Conservation (phyloP, 352 stramenopile species). For the Globisporangium splendens region DNA sequence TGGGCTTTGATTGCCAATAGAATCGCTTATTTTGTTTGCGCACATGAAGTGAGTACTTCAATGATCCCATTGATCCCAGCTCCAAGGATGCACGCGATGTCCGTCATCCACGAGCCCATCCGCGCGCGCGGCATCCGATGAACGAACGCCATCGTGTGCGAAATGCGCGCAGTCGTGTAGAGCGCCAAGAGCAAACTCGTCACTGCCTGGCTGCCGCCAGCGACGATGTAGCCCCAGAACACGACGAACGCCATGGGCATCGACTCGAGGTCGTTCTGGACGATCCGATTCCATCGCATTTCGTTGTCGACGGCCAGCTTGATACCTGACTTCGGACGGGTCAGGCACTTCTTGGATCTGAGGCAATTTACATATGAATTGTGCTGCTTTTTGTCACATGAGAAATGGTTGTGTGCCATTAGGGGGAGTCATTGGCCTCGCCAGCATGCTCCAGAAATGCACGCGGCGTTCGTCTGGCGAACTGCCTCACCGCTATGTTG, state of each 20-base stretch:
- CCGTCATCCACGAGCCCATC: constrained; percentile 18
- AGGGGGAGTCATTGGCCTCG: no score
- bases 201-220: constrained; percentile 19
- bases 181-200: constrained; percentile 13
- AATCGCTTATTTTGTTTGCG: not conserved
- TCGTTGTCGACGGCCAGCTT: not conserved
- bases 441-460: no score
- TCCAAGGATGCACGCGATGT: constrained; percentile 14
- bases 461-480: no score
- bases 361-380: no score
- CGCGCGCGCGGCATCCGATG: constrained; percentile 31
- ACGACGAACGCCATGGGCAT: constrained; percentile 30
- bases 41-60: not conserved
- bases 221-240: constrained; percentile 18
- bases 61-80: constrained; percentile 12
- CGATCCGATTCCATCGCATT: constrained; percentile 22
- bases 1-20: no score
- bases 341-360: no score
- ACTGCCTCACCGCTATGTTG: no score
- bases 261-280: constrained; percentile 11
- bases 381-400: no score
- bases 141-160: constrained; percentile 30
- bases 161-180: constrained; percentile 27
- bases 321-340: no score
- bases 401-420: no score